Conservation (phyloP, 164 flowering plant species). For the Macadamia tetraphylla region DNA sequence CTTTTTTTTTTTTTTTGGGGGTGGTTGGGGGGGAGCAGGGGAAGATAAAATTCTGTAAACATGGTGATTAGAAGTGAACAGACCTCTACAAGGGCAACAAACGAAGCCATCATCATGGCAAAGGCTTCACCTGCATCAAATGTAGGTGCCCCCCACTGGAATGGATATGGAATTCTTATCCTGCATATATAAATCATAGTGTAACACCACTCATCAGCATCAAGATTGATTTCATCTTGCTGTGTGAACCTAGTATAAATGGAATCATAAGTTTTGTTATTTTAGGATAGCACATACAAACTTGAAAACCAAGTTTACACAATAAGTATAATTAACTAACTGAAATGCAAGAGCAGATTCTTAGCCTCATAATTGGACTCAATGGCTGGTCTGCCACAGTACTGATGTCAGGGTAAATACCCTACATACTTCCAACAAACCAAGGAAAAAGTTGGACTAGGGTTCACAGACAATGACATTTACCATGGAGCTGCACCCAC, state of each 20-base stretch:
- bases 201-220: not conserved
- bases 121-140: slow-evolving; percentile 91
- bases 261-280: too few species aligned
- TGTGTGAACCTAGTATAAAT: too few species aligned
- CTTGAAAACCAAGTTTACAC: too few species aligned
- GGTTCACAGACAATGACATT: slow-evolving; percentile 9
- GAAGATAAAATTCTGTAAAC: too few species aligned
- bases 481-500: slow-evolving; percentile 88
- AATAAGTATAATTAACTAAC: too few species aligned
- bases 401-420: too few species aligned
- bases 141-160: slow-evolving; percentile 91
- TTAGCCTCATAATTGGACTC: too few species aligned
- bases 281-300: too few species aligned
- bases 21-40: too few species aligned
- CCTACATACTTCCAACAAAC: not conserved
- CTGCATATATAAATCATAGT: slow-evolving; percentile 26
- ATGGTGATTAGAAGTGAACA: not conserved
- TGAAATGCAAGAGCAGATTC: too few species aligned
- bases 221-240: not conserved
- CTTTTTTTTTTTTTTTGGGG: too few species aligned
- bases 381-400: too few species aligned
- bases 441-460: not conserved
- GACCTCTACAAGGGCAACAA: slow-evolving; percentile 90
- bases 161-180: slow-evolving; percentile 89
- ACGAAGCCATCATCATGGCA: slow-evolving; percentile 89